A percentile compares a stretch with the other conserved stretches of the same genome.
phyloP scores from a whole-genome alignment of 2,329 filamentous ascomycete genomes.

The Dactylellina parvicollis region DNA sequence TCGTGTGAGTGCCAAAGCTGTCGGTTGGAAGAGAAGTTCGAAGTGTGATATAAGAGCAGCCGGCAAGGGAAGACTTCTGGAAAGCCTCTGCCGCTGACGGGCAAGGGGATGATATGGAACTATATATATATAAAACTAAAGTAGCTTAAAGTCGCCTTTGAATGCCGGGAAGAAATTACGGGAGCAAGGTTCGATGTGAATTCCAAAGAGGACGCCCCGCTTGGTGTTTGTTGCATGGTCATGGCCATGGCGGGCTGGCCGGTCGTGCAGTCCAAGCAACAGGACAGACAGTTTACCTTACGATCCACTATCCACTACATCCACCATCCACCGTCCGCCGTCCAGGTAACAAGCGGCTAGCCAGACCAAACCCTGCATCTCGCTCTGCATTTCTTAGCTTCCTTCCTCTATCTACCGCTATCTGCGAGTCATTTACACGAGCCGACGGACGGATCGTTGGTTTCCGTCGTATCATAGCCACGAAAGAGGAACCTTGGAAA shows the following conservation, averaged over 20 bases:
- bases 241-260: neutral
- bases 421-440: no score
- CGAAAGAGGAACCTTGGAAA: slow-evolving; percentile 21
- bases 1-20: no score
- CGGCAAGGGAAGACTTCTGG: neutral
- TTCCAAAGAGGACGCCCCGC: slow-evolving; percentile 27
- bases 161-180: slow-evolving; percentile 34
- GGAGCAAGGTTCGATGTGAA: slow-evolving; percentile 29
- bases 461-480: slow-evolving; percentile 31
- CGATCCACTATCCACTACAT: no score
- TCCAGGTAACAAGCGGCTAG: neutral
- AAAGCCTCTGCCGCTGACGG: neutral
- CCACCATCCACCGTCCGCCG: neutral
- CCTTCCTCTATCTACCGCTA: no score
- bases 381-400: neutral
- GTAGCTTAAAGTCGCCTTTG: slow-evolving; percentile 5
- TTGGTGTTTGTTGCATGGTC: neutral
- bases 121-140: slow-evolving; percentile 22
- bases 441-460: no score
- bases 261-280: no score
- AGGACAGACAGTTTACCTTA: no score
- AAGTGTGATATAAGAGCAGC: no score
- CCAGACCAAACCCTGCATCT: slow-evolving; percentile 3
- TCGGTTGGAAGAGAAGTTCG: no score
- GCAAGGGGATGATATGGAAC: neutral